Conservation (phyloP, 768 basidiomycete genomes). For the Mycena indigotica region DNA sequence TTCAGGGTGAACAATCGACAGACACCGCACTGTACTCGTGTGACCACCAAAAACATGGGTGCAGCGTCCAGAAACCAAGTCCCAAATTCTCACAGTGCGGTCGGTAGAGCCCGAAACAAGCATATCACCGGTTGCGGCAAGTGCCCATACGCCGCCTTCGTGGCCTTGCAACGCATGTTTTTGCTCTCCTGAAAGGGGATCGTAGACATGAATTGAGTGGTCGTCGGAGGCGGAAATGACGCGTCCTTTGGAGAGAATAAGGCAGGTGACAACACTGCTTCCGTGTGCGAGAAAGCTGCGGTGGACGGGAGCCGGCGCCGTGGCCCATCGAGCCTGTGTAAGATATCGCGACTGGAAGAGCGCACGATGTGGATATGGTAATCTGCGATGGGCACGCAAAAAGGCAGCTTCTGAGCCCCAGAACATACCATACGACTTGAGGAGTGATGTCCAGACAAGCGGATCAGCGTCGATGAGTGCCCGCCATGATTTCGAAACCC, state of each 20-base stretch:
- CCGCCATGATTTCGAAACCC: constrained; percentile 91
- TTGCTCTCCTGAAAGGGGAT: constrained; percentile 78
- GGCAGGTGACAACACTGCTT: constrained; percentile 90
- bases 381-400: constrained; percentile 55
- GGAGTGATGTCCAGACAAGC: constrained; percentile 84
- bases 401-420: constrained; percentile 23
- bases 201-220: constrained; percentile 94
- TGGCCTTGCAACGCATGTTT: constrained; percentile 82
- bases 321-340: constrained; percentile 79
- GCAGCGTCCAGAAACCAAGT: constrained; percentile 75
- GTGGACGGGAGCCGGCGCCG: constrained; percentile 70
- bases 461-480: constrained; percentile 89
- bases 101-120: constrained; percentile 93
- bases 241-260: constrained; percentile 91
- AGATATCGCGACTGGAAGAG: constrained; percentile 90
- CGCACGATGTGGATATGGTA: constrained; percentile 87
- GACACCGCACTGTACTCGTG: constrained; percentile 93
- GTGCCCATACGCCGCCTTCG: constrained; percentile 95
- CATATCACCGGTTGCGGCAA: constrained; percentile 85
- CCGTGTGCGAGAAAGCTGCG: constrained; percentile 88
- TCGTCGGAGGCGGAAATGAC: constrained; percentile 98
- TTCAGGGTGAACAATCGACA: constrained; percentile 95
- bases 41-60: constrained; percentile 96
- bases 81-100: constrained; percentile 91
- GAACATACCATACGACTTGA: constrained; percentile 46